A percentile compares a stretch with the other conserved stretches of the same genome.
These are phyloP conservation scores for Hanseniaspora meyeri DNA, from an alignment of 805 yeast species.

Conservation along the genomic window DNA sequence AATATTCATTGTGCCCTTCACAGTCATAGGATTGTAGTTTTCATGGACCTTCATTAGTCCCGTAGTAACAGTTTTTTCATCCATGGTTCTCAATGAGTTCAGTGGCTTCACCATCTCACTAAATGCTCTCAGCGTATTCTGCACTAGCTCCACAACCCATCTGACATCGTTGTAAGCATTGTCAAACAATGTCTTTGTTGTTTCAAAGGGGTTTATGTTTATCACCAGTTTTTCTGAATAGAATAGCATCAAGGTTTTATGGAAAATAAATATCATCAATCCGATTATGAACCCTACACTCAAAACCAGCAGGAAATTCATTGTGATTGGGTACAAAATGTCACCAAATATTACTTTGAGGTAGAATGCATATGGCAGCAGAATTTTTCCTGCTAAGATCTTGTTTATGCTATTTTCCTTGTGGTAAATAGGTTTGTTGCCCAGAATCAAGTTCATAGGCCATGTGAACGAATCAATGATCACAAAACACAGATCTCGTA, in stretches of 20 bases:
- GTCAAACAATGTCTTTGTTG: neutral
- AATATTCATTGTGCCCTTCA: neutral
- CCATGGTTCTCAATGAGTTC: neutral
- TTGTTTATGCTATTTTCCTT: neutral
- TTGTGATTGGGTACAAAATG: neutral
- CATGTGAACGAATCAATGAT: slow-evolving; percentile 1
- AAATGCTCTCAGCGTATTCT: neutral
- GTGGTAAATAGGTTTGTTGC: neutral
- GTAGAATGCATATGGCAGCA: neutral
- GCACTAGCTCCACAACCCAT: neutral
- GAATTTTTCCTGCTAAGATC: neutral
- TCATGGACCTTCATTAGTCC: neutral
- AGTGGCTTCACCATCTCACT: neutral
- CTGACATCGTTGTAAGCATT: neutral
- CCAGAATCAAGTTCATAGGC: slow-evolving; percentile 3
- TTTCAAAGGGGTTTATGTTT: neutral
- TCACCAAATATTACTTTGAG: neutral
- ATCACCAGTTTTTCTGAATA: neutral
- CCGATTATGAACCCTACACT: neutral
- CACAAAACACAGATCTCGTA: neutral
- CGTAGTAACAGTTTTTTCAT: neutral
- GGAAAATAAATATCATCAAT: neutral
- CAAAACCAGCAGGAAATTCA: neutral
- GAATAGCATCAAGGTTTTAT: neutral
- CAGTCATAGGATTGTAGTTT: neutral